Conservation (phyloP, 1,284 basidiomycete genomes). For the Thecaphora thlaspeos region DNA sequence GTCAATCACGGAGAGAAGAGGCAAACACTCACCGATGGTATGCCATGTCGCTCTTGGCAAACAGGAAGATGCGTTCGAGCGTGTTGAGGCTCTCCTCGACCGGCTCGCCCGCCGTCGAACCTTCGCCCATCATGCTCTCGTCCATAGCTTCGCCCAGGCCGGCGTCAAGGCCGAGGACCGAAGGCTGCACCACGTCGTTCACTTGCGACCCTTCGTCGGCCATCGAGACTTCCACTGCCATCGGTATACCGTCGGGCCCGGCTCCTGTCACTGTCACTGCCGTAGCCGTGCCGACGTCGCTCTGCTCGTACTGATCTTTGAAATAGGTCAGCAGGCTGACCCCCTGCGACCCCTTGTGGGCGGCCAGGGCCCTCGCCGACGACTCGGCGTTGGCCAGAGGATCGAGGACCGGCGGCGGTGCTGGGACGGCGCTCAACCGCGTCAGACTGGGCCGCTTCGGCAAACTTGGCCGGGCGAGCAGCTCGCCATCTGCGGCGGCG, state of each 20-base stretch:
- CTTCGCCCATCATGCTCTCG: constrained; percentile 2
- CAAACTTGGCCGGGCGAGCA: constrained; percentile 16
- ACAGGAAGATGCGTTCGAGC: constrained; percentile 90
- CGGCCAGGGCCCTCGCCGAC: constrained; percentile 21
- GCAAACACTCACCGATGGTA: constrained; percentile 70
- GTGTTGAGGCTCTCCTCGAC: constrained; percentile 63
- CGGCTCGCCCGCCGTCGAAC: constrained; percentile 17
- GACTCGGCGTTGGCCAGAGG: constrained; percentile 24
- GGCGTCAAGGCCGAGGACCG: constrained; percentile 30
- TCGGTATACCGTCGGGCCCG: constrained; percentile 9
- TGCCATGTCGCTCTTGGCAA: constrained; percentile 77
- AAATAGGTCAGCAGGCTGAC: constrained; percentile 36
- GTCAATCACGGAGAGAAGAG: too few species aligned
- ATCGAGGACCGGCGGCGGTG: constrained; percentile 27
- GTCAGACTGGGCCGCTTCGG: constrained; percentile 48
- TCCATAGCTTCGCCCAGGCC: constrained; percentile 17
- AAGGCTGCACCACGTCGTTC: constrained; percentile 22
- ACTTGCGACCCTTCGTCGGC: constrained; percentile 7
- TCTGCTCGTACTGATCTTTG: constrained; percentile 17
- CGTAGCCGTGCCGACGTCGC: constrained; percentile 11
- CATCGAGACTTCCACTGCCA: too few species aligned
- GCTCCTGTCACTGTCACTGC: too few species aligned
- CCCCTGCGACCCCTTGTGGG: constrained; percentile 25
- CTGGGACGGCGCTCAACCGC: constrained; percentile 31
- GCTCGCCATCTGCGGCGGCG: constrained; percentile 1